Percentiles rank a stretch among this genome's conserved stretches.
Conservation (phyloP, 164 flowering plant genomes). For the Sedum album region DNA sequence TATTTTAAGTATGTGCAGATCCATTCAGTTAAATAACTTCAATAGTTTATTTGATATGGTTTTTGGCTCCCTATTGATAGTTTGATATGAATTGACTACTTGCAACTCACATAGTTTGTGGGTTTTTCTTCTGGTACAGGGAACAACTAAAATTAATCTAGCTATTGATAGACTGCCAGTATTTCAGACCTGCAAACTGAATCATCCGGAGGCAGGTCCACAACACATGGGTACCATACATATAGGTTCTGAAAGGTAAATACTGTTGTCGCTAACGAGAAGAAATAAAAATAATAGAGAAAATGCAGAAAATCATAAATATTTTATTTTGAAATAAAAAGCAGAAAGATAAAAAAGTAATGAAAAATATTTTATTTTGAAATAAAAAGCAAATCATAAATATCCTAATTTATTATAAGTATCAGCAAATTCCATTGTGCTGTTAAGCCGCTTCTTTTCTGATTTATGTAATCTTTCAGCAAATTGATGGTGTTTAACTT, state of each 20-base stretch:
- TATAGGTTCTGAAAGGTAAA: slow-evolving; percentile 85
- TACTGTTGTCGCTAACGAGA: not conserved
- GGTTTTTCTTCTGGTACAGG: slow-evolving; percentile 38
- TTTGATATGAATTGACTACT: not conserved
- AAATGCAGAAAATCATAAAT: too few relatives aligned
- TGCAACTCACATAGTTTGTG: not conserved
- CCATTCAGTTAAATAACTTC: not conserved
- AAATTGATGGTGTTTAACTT: not conserved
- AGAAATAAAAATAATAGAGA: not conserved
- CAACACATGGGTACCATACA: slow-evolving; percentile 94
- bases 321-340: too few relatives aligned
- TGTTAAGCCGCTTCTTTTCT: not conserved
- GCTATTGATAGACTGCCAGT: slow-evolving; percentile 79
- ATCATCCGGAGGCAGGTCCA: slow-evolving; percentile 57
- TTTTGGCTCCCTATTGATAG: not conserved
- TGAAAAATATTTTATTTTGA: not conserved
- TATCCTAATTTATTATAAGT: not conserved
- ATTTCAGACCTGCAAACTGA: slow-evolving; percentile 56
- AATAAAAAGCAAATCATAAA: not conserved
- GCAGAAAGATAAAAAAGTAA: not conserved
- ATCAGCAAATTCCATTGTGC: not conserved
- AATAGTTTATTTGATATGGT: not conserved
- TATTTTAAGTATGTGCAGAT: not conserved
- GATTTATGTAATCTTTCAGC: not conserved
- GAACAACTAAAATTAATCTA: slow-evolving; percentile 81